These are phyloP conservation scores for Daphne laureola DNA, from an alignment of 441 rosid genomes.

Conservation along the genomic window DNA sequence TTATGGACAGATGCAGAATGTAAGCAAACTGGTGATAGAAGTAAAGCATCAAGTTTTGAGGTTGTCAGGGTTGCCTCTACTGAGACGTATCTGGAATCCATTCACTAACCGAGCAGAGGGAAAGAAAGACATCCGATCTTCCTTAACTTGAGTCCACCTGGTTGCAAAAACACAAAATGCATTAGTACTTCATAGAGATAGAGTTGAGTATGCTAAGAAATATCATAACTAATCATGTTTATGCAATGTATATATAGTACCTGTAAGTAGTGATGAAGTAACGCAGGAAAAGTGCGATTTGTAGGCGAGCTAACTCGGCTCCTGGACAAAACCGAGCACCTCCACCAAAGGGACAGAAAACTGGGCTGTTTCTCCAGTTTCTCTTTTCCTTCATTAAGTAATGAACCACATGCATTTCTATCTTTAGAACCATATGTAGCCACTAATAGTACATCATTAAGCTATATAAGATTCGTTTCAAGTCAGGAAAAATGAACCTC, in stretches of 20 bases:
- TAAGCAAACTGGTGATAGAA: too few relatives aligned
- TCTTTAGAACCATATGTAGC: too few relatives aligned
- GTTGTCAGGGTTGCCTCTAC: conserved; percentile 11
- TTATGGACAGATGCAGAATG: too few relatives aligned
- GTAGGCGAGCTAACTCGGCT: conserved; percentile 84
- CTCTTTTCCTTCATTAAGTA: conserved; percentile 47
- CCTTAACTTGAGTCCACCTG: conserved; percentile 73
- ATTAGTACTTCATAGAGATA: too few relatives aligned
- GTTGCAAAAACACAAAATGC: not conserved
- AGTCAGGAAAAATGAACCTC: conserved; percentile 26
- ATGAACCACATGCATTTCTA: too few relatives aligned
- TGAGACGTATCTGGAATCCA: conserved; percentile 57
- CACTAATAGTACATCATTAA: too few relatives aligned
- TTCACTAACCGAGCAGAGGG: conserved; percentile 85
- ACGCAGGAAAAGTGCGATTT: conserved; percentile 76
- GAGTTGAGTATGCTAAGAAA: too few relatives aligned
- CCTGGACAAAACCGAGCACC: conserved; percentile 89
- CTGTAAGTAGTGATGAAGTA: conserved; percentile 51
- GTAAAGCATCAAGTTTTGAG: too few relatives aligned
- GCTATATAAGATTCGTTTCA: too few relatives aligned
- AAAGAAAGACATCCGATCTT: conserved; percentile 66
- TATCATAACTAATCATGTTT: too few relatives aligned
- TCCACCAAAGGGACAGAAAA: conserved; percentile 69
- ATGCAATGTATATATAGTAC: conserved; percentile 13
- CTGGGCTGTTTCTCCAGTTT: conserved; percentile 68